Base-by-base conservation (phyloP, 768 basidiomycete species). In the Pleurotus sapidus region DNA sequence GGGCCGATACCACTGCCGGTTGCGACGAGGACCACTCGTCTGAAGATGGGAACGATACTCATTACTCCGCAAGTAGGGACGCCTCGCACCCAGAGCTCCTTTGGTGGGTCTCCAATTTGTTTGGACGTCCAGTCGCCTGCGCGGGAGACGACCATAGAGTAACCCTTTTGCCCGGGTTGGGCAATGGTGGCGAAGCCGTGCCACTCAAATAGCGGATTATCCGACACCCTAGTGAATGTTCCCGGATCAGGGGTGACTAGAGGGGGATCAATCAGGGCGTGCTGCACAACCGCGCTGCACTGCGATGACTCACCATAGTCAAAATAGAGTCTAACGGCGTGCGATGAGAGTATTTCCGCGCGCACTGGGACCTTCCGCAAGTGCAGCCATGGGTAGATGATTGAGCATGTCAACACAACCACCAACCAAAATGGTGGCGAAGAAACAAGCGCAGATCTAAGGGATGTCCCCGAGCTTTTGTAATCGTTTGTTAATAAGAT, bases 61-160 rank as follows among this genome's bases (percentile, higher is more conserved):
- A 84, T 66, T 49, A 84, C 73, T 34, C 80, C 82, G 62, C 76
- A 77, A 42, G 76, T 74, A 3, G 82, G 80, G 40, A 77, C 71
- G 5, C 82, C 82, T 38, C 82, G 81, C 25, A 81, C 71, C 81
- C 82, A 85, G 20, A 85, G 66, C 61, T 81, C 68, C 24, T 61
- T 76, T 1, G 82, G 81, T 3, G 83, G 82, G 50, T 80, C 73
- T 12, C 53, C 63, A 59, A 84, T 84, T 54, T 70, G 63, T 57
- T 78, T 72, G 51, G 60, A 66, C 1, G 83, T 85, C 83, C 83
- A 84, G 63, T 85, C 82, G 25, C 83, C 83, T 3, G 83, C 82
- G 23, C 74, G 75, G 3, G 80, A 81, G 11, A 84, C 78, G 12
- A 84, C 77, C 30, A 81, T 67, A n/a, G 80, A 82, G 65, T 77